These are phyloP conservation scores for Citeromyces matritensis DNA, from an alignment of 805 yeast genomes.

Conservation along the genomic window DNA sequence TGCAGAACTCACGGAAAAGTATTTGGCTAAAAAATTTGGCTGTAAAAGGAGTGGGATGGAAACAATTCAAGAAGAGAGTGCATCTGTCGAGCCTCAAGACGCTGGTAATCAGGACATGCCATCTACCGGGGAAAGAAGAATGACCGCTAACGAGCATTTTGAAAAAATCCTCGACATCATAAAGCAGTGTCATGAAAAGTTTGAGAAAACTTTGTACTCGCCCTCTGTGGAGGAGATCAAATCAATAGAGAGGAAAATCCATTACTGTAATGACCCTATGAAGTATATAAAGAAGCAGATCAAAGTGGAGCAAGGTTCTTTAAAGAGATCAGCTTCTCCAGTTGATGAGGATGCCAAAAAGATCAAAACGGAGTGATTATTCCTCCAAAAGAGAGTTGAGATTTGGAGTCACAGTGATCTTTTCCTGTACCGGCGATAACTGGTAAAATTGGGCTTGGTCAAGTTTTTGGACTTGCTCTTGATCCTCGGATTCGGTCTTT, in stretches of 20 bases:
- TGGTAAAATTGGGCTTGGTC: conserved; percentile 25
- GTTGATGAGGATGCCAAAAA: conserved; percentile 7
- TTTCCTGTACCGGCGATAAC: conserved; percentile 40
- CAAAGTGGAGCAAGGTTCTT: conserved; percentile 4
- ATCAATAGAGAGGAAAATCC: conserved; percentile 45
- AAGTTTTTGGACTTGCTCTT: neutral
- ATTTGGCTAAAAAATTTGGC: conserved; percentile 50
- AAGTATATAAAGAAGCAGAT: conserved; percentile 11
- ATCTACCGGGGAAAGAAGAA: conserved; percentile 1
- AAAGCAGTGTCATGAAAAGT: conserved; percentile 28
- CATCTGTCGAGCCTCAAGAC: conserved; percentile 5
- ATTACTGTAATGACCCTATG: conserved; percentile 45
- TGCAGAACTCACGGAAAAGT: conserved; percentile 45
- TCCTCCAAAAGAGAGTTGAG: conserved; percentile 7
- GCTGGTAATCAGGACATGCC: neutral
- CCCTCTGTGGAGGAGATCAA: conserved; percentile 50
- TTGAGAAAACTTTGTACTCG: conserved; percentile 21
- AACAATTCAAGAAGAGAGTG: conserved; percentile 4
- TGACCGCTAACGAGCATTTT: conserved; percentile 14
- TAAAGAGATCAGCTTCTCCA: conserved; percentile 1
- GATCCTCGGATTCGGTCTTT: no score
- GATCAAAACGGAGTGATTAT: conserved; percentile 6
- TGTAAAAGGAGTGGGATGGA: conserved; percentile 7
- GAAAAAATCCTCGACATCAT: conserved; percentile 29
- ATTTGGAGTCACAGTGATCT: conserved; percentile 45